These are phyloP conservation scores for Claviceps arundinis DNA, from an alignment of 2,329 filamentous ascomycete species.

Conservation along the genomic window DNA sequence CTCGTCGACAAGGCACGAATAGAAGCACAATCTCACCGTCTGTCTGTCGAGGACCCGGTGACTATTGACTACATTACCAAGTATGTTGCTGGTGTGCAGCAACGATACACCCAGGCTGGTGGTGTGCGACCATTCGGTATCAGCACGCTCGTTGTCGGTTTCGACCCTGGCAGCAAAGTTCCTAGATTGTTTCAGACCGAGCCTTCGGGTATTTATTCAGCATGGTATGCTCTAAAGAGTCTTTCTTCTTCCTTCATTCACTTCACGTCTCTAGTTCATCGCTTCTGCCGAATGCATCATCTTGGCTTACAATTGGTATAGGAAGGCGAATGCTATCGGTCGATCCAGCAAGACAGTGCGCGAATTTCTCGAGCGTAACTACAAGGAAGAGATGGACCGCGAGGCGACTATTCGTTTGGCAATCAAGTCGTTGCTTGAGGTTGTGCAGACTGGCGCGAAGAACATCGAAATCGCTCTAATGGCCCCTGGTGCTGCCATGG, in stretches of 20 bases:
- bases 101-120: constrained; percentile 97
- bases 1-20: constrained; percentile 95
- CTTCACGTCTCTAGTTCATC: too few species aligned
- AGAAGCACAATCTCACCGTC: constrained; percentile 91
- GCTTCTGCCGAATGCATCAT: constrained; percentile 5
- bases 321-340: constrained; percentile 98
- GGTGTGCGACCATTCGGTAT: constrained; percentile 98
- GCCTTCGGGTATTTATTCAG: constrained; percentile 98
- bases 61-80: constrained; percentile 99
- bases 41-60: constrained; percentile 94
- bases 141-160: constrained; percentile 95
- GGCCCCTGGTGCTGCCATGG: constrained; percentile 79
- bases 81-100: constrained; percentile 94
- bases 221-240: constrained; percentile 50
- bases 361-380: constrained; percentile 96
- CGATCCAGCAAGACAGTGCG: constrained; percentile 97
- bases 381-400: constrained; percentile 95
- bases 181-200: constrained; percentile 95
- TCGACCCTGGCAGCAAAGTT: constrained; percentile 81
- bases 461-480: constrained; percentile 99
- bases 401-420: constrained; percentile 93
- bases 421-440: constrained; percentile 95
- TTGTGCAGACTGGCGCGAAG: constrained; percentile 97
- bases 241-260: not conserved
- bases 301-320: constrained; percentile 22